Evolutionary conservation across 2,329 filamentous ascomycete genomes (phyloP).

Genomic region (Pyrenophora tritici-repentis): DNA sequence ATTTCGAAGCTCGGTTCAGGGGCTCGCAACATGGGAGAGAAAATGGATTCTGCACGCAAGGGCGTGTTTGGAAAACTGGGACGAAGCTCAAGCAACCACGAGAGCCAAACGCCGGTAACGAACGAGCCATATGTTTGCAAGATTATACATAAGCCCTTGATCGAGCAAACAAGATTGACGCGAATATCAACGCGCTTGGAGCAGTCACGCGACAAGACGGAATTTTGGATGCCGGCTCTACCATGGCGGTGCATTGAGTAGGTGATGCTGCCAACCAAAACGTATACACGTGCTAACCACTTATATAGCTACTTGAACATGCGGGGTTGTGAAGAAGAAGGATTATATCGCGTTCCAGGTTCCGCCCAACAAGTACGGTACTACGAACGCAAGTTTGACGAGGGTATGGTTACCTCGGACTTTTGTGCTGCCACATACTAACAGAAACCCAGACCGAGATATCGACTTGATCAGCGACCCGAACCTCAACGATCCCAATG

Average conservation of each 20-base stretch:
- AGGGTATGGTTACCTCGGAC: slow-evolving; percentile 58
- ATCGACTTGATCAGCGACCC: slow-evolving; percentile 87
- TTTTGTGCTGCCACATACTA: slow-evolving; percentile 6
- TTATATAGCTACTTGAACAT: slow-evolving; percentile 77
- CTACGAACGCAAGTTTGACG: slow-evolving; percentile 90
- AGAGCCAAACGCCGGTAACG: slow-evolving; percentile 64
- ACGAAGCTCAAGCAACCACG: slow-evolving; percentile 72
- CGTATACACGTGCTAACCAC: slow-evolving; percentile 15
- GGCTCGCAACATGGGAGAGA: slow-evolving; percentile 74
- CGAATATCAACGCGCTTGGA: slow-evolving; percentile 89
- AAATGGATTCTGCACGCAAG: slow-evolving; percentile 73
- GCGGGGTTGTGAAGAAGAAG: slow-evolving; percentile 91
- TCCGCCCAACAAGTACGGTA: slow-evolving; percentile 89
- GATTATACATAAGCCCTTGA: slow-evolving; percentile 81
- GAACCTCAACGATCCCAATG: slow-evolving; percentile 94
- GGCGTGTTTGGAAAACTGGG: slow-evolving; percentile 80
- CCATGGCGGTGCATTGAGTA: slow-evolving; percentile 93
- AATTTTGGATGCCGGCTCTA: slow-evolving; percentile 98
- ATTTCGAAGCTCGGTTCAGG: slow-evolving; percentile 75
- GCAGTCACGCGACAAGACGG: slow-evolving; percentile 89
- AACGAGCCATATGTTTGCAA: slow-evolving; percentile 84
- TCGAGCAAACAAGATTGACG: slow-evolving; percentile 88
- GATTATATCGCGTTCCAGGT: slow-evolving; percentile 88
- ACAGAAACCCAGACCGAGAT: slow-evolving; percentile 67
- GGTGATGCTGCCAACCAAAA: slow-evolving; percentile 33